phyloP scores from a whole-genome alignment of 768 basidiomycete genomes.

The Suillus discolor region DNA sequence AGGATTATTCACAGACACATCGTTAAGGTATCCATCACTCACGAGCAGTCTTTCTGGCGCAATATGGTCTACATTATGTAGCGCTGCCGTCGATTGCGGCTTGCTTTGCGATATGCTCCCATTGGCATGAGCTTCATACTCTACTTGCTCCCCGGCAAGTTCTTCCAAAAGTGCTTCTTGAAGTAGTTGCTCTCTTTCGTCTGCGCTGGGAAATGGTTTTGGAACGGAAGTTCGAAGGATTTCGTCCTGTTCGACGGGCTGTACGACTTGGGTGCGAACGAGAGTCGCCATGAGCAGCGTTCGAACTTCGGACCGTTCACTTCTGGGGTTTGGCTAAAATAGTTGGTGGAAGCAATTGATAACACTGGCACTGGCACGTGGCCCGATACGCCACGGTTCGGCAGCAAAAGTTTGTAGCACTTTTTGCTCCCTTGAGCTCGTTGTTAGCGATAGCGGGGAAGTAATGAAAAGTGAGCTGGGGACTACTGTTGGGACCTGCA shows the following conservation, averaged over 20 bases:
- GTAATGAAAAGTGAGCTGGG: not conserved
- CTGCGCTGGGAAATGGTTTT: slow-evolving; percentile 11
- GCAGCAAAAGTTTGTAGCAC: not conserved
- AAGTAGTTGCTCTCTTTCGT: slow-evolving; percentile 13
- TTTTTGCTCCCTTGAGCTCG: not conserved
- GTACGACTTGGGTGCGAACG: slow-evolving; percentile 15
- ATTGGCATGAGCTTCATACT: slow-evolving; percentile 14
- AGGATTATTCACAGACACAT: not conserved
- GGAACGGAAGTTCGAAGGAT: slow-evolving; percentile 11
- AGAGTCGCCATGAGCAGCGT: slow-evolving; percentile 30
- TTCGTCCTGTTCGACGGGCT: slow-evolving; percentile 11
- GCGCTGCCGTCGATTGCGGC: not conserved
- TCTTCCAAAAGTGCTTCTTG: slow-evolving; percentile 22
- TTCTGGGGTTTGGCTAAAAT: slow-evolving; percentile 3
- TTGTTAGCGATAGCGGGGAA: not conserved
- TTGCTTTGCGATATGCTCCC: slow-evolving; percentile 2
- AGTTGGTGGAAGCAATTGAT: not conserved
- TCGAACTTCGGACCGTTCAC: not conserved
- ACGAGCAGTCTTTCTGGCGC: not conserved
- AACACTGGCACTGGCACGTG: not conserved
- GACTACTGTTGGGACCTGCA: not conserved
- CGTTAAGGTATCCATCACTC: not conserved
- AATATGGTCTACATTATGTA: not conserved
- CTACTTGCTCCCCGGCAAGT: slow-evolving; percentile 24
- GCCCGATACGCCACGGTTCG: not conserved